Base-by-base conservation (phyloP, 2,329 filamentous ascomycete species). In the Penicillium expansum region DNA sequence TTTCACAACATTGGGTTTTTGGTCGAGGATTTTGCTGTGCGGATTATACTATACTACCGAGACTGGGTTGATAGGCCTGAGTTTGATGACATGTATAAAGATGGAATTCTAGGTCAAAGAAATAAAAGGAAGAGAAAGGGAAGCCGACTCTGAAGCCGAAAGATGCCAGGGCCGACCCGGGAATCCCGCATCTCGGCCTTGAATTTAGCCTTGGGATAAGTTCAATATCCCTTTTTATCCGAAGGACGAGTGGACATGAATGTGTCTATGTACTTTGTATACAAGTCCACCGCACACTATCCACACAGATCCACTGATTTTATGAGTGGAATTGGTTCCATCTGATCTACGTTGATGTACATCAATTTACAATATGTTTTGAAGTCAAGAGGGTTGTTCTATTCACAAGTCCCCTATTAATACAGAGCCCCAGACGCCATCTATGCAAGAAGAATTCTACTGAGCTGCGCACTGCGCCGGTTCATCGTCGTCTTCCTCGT, bases 391-490 rank as follows among this genome's bases (percentile, higher is more conserved):
- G 27, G n/a, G 35, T 27, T 27, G 33, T 47, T 52, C 33, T 56
- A 52, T 56, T 47, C 41, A 56, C 54, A 47, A 18, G 6, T 52
- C 41, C 49, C 32, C 35, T 33, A 52, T 43, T 59, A 60, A 61
- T 55, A 52, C 56, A 63, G 55, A 59, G 13, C 55, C 62, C 57
- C 49, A 56, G 65, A 71, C 69, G 68, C 69, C 69, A 50, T 63
- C 52, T 63, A 71, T 72, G 68, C 69, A 64, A 57, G 52, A 62
- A 47, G 37, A 59, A 38, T 54, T 59, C 70, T 74, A 82, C 68
- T 81, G 79, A 57, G 80, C 74, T 54, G 79, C 71, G 67, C 80
- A 82, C 64, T 82, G 79, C 50, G 78, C 71, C 22, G 72, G 70
- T 54, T 77, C 76, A 22, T 76, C 77, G 4, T 79, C 76, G 20